Base-by-base conservation (phyloP, 2,329 filamentous ascomycete species). In the Dactylonectria macrodidyma region DNA sequence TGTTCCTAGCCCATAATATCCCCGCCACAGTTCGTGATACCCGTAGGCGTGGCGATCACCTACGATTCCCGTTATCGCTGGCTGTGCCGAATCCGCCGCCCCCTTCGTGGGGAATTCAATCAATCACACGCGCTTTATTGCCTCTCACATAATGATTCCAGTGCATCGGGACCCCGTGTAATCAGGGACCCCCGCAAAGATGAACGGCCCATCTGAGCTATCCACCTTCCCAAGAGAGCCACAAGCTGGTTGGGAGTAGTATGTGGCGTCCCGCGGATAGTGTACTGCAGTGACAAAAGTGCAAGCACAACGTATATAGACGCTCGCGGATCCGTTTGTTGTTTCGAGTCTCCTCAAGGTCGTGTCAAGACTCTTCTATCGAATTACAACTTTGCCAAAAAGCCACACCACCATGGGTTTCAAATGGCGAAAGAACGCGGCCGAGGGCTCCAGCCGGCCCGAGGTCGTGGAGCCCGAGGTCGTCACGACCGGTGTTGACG, bases 401-500 rank as follows among this genome's bases (percentile, higher is more conserved):
- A 22, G 11, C 11, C n/a, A 12, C 6, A n/a, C 19, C 33, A 52
- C 26, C 38, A 62, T 62, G 59, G 59, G 50, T 30, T 54, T 62
- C 50, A 54, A 51, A 24, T 54, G 50, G 75, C 81, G 84, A 73
- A 81, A 81, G 68, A 81, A 84, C 77, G 77, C 81, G 66, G 82
- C 83, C 76, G 80, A 83, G 62, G 80, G 84, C 72, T 19, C 19
- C 19, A 19, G 19, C 1, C 19, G 19, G 19, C 19, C 19, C 19
- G 19, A 19, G 19, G 83, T 80, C 56, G 81, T 82, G 62, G 77
- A 82, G 52, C 76, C 81, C 38, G 81, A 79, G 30, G 79, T 78
- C 57, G 79, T 81, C 65, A 76, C 79, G 46, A 80, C 81, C 12
- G 80, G 82, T 61, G 73, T 84, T 66, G 81, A 85, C 10, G 26